These are phyloP conservation scores for Lablab purpureus DNA, from an alignment of 306 rosid genomes.

Conservation along the genomic window DNA sequence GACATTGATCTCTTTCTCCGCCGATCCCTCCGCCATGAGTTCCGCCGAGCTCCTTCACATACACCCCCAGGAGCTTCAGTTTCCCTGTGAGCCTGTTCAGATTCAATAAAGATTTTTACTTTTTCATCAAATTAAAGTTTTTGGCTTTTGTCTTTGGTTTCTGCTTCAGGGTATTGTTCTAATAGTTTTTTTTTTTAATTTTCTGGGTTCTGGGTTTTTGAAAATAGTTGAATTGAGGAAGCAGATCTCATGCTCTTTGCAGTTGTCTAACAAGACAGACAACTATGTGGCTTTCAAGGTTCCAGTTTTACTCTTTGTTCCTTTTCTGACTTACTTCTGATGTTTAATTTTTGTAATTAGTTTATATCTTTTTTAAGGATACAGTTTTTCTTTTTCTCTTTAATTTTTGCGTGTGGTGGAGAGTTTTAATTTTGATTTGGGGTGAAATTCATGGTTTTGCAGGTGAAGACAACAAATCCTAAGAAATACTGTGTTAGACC, in stretches of 20 bases:
- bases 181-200: slow-evolving; percentile 29
- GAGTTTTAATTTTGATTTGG: slow-evolving; percentile 45
- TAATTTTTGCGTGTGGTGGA: slow-evolving; percentile 14
- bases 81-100: slow-evolving; percentile 63
- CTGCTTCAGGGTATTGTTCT: slow-evolving; percentile 44
- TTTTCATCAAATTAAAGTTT: slow-evolving; percentile 19
- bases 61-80: slow-evolving; percentile 87
- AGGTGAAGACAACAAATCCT: slow-evolving; percentile 96
- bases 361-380: background rate
- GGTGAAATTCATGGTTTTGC: slow-evolving; percentile 49
- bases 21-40: slow-evolving; percentile 68
- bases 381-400: background rate
- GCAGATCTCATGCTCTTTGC: slow-evolving; percentile 95
- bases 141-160: slow-evolving; percentile 14
- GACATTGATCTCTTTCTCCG: slow-evolving; percentile 29
- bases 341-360: background rate
- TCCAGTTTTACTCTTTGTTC: slow-evolving; percentile 22
- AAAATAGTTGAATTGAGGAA: slow-evolving; percentile 82
- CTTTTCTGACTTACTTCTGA: background rate
- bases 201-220: background rate
- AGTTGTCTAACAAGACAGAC: slow-evolving; percentile 73
- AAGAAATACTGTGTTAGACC: slow-evolving; percentile 97
- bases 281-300: slow-evolving; percentile 86
- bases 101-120: background rate
- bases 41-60: slow-evolving; percentile 84